Percentiles rank a stretch among this genome's conserved stretches.
phyloP scores from a whole-genome alignment of 257 asterid species.

The Nicotiana undulata region DNA sequence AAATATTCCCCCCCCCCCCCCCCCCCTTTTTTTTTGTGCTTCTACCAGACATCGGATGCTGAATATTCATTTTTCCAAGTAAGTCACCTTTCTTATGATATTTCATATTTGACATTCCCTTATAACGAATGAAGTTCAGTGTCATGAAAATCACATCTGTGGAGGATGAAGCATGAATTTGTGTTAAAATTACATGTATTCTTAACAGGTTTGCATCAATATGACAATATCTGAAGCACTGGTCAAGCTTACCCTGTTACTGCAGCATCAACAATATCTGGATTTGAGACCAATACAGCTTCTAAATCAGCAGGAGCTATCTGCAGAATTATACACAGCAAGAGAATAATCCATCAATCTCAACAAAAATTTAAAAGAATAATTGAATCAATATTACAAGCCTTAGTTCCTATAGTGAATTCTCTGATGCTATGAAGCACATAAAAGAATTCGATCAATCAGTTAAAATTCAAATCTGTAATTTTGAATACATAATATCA shows the following conservation, averaged over 20 bases:
- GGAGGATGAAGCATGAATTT: not conserved
- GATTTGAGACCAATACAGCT: constrained; percentile 50
- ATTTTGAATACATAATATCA: not conserved
- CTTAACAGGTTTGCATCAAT: not conserved
- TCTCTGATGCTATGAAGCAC: not conserved
- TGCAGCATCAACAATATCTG: constrained; percentile 69
- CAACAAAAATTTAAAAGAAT: not conserved
- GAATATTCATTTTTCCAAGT: not conserved
- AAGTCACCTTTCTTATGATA: not conserved
- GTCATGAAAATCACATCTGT: not conserved
- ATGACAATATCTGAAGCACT: not conserved
- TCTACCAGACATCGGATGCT: not conserved
- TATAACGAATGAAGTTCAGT: not conserved
- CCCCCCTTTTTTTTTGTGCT: no score
- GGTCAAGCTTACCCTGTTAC: constrained; percentile 50
- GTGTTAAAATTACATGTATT: not conserved
- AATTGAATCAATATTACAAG: not conserved
- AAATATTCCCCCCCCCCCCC: no score
- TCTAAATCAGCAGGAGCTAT: constrained; percentile 94
- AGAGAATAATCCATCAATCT: not conserved
- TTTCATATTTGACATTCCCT: not conserved
- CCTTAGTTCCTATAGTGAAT: not conserved
- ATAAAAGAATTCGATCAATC: not conserved
- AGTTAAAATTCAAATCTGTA: not conserved
- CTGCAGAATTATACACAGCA: constrained; percentile 27